Evolutionary conservation across 2,329 filamentous ascomycete genomes (phyloP).

Genomic region (Venturia asperata): DNA sequence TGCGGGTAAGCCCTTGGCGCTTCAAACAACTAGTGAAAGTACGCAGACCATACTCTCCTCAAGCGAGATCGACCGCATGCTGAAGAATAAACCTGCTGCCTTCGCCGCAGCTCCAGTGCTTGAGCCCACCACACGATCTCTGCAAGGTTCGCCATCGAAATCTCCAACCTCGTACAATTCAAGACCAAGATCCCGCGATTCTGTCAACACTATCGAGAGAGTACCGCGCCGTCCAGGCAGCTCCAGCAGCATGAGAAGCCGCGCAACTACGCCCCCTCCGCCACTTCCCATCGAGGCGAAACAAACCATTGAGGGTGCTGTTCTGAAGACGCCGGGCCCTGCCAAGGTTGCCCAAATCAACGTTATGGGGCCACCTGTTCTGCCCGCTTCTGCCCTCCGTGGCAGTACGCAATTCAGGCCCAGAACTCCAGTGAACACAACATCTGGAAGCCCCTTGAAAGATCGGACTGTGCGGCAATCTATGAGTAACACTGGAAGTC

Average conservation of each 20-base stretch:
- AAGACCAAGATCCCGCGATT: conserved; percentile 23
- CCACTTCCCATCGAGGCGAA: conserved; percentile 78
- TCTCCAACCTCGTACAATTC: neutral
- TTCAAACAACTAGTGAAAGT: conserved; percentile 56
- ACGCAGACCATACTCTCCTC: conserved; percentile 82
- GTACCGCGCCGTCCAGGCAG: conserved; percentile 57
- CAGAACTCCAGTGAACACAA: conserved; percentile 31
- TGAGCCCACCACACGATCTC: neutral
- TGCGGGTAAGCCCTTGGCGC: conserved; percentile 3
- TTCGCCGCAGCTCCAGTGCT: neutral
- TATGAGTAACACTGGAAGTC: conserved; percentile 24
- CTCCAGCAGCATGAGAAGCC: conserved; percentile 57
- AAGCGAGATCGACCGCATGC: conserved; percentile 68
- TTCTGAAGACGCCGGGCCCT: conserved; percentile 25
- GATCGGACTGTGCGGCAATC: conserved; percentile 12
- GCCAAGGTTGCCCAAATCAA: conserved; percentile 33
- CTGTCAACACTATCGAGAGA: conserved; percentile 7
- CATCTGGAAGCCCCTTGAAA: conserved; percentile 22
- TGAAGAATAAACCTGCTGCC: conserved; percentile 44
- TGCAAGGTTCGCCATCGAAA: neutral
- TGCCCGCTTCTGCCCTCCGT: conserved; percentile 69
- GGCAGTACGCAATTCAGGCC: conserved; percentile 29
- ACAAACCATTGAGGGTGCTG: conserved; percentile 73
- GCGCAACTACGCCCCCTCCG: conserved; percentile 47
- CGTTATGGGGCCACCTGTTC: conserved; percentile 75